phyloP scores from a whole-genome alignment of 106 monocot species.

The Allium fistulosum region DNA sequence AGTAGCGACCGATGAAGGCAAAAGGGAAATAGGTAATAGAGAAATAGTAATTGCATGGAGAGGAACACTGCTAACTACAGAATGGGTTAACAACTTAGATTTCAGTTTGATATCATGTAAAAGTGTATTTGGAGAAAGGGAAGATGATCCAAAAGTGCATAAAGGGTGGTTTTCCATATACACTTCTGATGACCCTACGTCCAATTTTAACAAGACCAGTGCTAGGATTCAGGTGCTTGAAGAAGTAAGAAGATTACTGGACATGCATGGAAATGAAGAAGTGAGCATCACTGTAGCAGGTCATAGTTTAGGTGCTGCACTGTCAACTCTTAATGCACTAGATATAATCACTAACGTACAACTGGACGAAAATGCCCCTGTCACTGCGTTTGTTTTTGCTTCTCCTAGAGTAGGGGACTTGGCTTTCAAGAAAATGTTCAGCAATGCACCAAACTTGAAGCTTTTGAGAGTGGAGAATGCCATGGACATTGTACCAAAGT shows the following conservation, averaged over 20 bases:
- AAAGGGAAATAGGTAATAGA: conserved; percentile 35
- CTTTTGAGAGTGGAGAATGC: conserved; percentile 54
- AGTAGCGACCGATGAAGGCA: conserved; percentile 58
- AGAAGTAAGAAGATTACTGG: conserved; percentile 55
- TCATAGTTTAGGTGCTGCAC: conserved; percentile 73
- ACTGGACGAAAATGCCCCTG: conserved; percentile 18
- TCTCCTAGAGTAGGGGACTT: conserved; percentile 76
- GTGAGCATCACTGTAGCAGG: conserved; percentile 75
- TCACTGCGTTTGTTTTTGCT: conserved; percentile 64
- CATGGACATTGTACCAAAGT: conserved; percentile 55
- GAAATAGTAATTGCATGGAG: conserved; percentile 72
- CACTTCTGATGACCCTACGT: conserved; percentile 25
- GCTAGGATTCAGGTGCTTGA: conserved; percentile 47
- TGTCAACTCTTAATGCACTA: conserved; percentile 56
- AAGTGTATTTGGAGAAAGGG: neutral
- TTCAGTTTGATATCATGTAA: conserved; percentile 22
- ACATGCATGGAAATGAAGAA: conserved; percentile 50
- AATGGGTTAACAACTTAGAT: conserved; percentile 58
- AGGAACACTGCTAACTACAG: conserved; percentile 42
- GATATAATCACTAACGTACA: conserved; percentile 55
- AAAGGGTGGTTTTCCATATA: conserved; percentile 45
- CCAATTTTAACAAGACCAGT: conserved; percentile 26
- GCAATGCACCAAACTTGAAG: conserved; percentile 12
- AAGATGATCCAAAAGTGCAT: conserved; percentile 19
- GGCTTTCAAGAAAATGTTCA: conserved; percentile 43